Evolutionary conservation across 352 stramenopile species (phyloP), one percentile per base, ranked within the genome.

Genomic region (Phytophthora nicotianae): DNA sequence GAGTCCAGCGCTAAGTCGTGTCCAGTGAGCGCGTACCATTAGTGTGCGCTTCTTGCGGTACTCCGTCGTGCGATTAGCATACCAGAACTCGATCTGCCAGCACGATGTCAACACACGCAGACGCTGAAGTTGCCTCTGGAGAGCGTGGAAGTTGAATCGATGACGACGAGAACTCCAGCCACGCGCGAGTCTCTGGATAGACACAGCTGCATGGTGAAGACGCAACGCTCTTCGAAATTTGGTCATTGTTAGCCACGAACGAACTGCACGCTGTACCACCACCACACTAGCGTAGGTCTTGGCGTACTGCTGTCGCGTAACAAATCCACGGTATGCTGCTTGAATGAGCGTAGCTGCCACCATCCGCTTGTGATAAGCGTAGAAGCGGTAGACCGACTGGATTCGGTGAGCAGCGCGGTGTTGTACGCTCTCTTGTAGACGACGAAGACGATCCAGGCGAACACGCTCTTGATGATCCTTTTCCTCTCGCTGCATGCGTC

Each of bases 81-180:
- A 86, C 79, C 79, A 88, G n/a, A 43, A 58, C 46, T 88, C 76
- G 43, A 88, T 83, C 23, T 62, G 54, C 79, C 79, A 88, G 49
- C 72, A 84, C 43, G 76, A 74, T 23, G 62, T 55, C 29, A 81
- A 59, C 32, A 75, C 55, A 48, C 65, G 70, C 17, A 86, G 50
- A 4, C 73, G 65, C 26, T 70, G 51, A 3, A 86, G 45, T 33
- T 80, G 74, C 19, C 58, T 45, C 51, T 82, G 63, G 4, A 86
- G 23, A 3, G 52, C 48, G 35, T 75, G 83, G 23, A 79, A 92
- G 57, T 77, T 68, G 37, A 89, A 76, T 8, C 68, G 60, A 38
- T 43, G 53, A 24, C 50, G 50, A 16, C 81, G 70, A 14, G 68
- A 71, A 26, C 62, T 49, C 50, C 65, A 75, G 13, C 83, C 81